A percentile compares a stretch with the other conserved stretches of the same genome.
Evolutionary conservation across 306 rosid species (phyloP).

Genomic region (Cicer judaicum): DNA sequence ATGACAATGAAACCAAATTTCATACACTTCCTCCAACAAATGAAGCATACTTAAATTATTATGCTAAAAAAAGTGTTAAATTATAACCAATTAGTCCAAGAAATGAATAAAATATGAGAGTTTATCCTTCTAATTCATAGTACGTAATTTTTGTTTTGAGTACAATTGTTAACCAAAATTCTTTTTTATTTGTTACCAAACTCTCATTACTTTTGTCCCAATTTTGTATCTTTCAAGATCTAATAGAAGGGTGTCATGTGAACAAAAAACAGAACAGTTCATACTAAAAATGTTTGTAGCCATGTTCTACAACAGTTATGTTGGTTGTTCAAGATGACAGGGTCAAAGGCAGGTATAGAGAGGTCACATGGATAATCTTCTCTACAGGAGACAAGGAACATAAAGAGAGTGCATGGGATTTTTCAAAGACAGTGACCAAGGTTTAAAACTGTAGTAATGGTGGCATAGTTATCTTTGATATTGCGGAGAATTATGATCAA

Average conservation of each 20-base stretch:
- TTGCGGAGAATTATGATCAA: background rate
- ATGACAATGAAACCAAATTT: constrained; percentile 21
- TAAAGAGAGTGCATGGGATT: constrained; percentile 6
- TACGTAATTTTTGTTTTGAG: background rate
- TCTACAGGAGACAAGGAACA: constrained; percentile 37
- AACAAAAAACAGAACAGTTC: background rate
- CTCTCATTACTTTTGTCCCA: background rate
- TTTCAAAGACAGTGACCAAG: constrained; percentile 6
- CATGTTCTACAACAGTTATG: constrained; percentile 41
- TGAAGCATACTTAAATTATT: constrained; percentile 37
- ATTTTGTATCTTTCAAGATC: constrained; percentile 1
- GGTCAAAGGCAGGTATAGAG: constrained; percentile 36
- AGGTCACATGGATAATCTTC: constrained; percentile 42
- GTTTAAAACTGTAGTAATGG: background rate
- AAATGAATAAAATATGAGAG: background rate
- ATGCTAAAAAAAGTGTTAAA: constrained; percentile 27
- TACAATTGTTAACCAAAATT: background rate
- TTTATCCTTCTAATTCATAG: background rate
- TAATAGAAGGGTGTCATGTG: constrained; percentile 4
- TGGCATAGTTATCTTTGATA: background rate
- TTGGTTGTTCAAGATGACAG: constrained; percentile 9
- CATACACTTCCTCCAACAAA: constrained; percentile 23
- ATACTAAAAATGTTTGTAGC: background rate
- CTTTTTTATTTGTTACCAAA: background rate
- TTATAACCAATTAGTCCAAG: background rate